Evolutionary conservation across 75 land plant species (phyloP), one percentile per base, ranked within the genome.

Genomic region (Picea glauca): DNA sequence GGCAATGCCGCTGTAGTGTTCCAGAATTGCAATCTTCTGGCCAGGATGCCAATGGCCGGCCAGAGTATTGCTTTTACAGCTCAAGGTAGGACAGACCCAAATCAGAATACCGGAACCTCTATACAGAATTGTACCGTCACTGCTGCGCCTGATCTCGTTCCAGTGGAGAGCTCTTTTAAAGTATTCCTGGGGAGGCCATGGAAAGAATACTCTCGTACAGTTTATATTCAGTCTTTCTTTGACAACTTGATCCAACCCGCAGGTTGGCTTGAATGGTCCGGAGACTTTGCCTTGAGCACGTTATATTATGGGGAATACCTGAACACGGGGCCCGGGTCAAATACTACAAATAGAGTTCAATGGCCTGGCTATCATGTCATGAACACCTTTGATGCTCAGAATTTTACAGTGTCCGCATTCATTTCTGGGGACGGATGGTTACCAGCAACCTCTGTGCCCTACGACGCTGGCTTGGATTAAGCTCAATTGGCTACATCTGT

Each of bases 261-360:
- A 0, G 98, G 98, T 11, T 94, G 98, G 98, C 77, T 91, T 7
- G 87, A 87, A 54, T 94, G 98, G 98, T 80, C 83, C 61, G 86
- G 84, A 5, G 75, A 67, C 33, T 86, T 83, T 31, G 91, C 84
- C 17, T 46, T 93, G 74, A 65, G 56, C 54, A 94, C 93, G 1
- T 74, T 91, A 3, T 95, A 79, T 78, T 93, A 91, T 73, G 90
- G 91, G 11, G 98, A 95, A 90, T 95, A 89, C 62, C 59, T 26
- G 80, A 93, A 91, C 79, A 6, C 66, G 0, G 98, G 98, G 1
- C 83, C 87, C 0, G 96, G 98, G 0, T 60, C 98, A 0, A 80
- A 78, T 62, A 86, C 86, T 2, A 46, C 76, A 13, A 30, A 38
- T 3, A 63, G 98, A 26, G 98, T 94, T 40, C 78, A 33, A 2